phyloP scores from a whole-genome alignment of 1,284 basidiomycete species.

The Cystobasidium sp. region DNA sequence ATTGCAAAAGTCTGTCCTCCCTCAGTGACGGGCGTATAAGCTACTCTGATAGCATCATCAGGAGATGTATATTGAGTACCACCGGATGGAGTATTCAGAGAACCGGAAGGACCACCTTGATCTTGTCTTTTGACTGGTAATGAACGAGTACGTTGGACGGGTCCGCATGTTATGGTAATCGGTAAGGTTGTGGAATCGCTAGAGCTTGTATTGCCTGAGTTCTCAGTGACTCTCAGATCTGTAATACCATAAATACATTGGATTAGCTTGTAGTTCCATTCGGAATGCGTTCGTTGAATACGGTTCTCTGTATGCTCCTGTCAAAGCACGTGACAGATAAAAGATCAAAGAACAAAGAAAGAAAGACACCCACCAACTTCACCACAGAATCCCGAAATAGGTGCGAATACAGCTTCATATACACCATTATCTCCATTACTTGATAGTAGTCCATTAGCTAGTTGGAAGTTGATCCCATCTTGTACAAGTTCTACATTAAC shows the following conservation, averaged over 20 bases:
- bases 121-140: not conserved
- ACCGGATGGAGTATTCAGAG: slow-evolving; percentile 22
- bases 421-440: not conserved
- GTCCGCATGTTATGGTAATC: slow-evolving; percentile 28
- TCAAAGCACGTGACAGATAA: not conserved
- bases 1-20: slow-evolving; percentile 42
- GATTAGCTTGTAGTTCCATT: too few relatives aligned
- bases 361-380: slow-evolving; percentile 5
- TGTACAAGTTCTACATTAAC: slow-evolving; percentile 14
- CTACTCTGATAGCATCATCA: slow-evolving; percentile 20
- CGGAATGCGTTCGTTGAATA: too few relatives aligned
- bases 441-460: slow-evolving; percentile 35
- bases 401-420: slow-evolving; percentile 29
- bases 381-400: slow-evolving; percentile 17
- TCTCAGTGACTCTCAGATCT: slow-evolving; percentile 22
- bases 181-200: not conserved
- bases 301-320: not conserved
- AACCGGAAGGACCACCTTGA: slow-evolving; percentile 35
- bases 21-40: slow-evolving; percentile 35
- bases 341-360: not conserved
- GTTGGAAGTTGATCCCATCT: slow-evolving; percentile 19
- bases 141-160: slow-evolving; percentile 26
- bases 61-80: slow-evolving; percentile 19
- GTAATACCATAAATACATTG: not conserved
- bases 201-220: slow-evolving; percentile 13